These are phyloP conservation scores for Penicillium cosmopolitanum DNA, from an alignment of 495 filamentous ascomycete genomes.

Conservation along the genomic window DNA sequence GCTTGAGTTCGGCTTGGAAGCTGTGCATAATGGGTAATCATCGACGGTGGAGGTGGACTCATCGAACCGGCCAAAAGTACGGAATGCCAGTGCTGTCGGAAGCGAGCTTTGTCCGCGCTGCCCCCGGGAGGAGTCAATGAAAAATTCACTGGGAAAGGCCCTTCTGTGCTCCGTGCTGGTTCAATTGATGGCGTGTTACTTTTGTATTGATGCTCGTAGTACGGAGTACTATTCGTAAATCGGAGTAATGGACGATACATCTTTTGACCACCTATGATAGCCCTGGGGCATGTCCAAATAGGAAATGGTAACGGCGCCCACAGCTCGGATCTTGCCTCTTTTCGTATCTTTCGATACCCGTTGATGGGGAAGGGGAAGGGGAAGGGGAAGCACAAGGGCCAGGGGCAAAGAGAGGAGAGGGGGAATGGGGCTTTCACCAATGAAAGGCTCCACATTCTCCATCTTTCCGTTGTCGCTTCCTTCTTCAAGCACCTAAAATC, in stretches of 20 bases:
- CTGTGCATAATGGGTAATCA: conserved; percentile 6
- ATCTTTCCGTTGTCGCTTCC: neutral
- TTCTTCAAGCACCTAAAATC: neutral
- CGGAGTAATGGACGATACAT: neutral
- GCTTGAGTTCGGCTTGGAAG: neutral
- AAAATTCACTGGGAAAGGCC: neutral
- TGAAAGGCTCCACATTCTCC: neutral
- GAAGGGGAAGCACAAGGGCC: neutral
- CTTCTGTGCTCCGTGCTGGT: neutral
- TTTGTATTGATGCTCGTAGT: conserved; percentile 5
- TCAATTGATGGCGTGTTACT: conserved; percentile 5
- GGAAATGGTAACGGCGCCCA: conserved; percentile 4
- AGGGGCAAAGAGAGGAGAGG: neutral
- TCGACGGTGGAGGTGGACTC: conserved; percentile 9
- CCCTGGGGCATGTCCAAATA: neutral
- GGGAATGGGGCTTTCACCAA: neutral
- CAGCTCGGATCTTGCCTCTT: conserved; percentile 3
- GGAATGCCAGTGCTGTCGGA: neutral
- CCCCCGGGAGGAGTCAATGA: neutral
- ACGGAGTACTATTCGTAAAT: neutral
- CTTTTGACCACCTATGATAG: conserved; percentile 1
- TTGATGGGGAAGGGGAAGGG: neutral
- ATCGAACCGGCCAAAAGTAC: conserved; percentile 7
- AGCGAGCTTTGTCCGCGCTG: conserved; percentile 2
- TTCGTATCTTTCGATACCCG: neutral